Conservation (phyloP, 164 flowering plant genomes). For the Buxus sempervirens region DNA sequence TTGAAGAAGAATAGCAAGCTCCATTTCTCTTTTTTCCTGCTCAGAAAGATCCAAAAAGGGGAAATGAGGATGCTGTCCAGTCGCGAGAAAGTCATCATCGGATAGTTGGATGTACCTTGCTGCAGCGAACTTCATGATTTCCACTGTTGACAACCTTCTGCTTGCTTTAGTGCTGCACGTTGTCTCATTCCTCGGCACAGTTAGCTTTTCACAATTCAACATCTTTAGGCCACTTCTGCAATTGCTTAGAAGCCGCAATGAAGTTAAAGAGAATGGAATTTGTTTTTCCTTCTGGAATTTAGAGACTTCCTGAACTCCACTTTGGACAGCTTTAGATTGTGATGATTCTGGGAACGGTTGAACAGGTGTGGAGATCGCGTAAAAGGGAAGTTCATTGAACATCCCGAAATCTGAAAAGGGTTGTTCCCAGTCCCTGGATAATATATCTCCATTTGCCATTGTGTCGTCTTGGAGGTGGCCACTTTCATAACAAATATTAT, state of each 20-base stretch:
- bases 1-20: slow-evolving; percentile 42
- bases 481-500: slow-evolving; percentile 13
- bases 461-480: slow-evolving; percentile 18
- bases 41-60: slow-evolving; percentile 28
- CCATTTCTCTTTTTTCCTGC: slow-evolving; percentile 39
- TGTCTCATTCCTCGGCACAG: slow-evolving; percentile 9
- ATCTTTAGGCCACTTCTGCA: slow-evolving; percentile 19
- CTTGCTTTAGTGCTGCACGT: not conserved
- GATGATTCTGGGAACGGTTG: slow-evolving; percentile 21
- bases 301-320: slow-evolving; percentile 1
- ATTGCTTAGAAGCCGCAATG: slow-evolving; percentile 32
- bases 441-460: slow-evolving; percentile 6
- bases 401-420: slow-evolving; percentile 14
- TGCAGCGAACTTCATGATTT: slow-evolving; percentile 45
- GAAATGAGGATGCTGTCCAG: slow-evolving; percentile 28
- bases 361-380: slow-evolving; percentile 14
- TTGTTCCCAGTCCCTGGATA: slow-evolving; percentile 21
- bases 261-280: slow-evolving; percentile 13
- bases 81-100: slow-evolving; percentile 14
- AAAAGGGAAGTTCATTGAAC: slow-evolving; percentile 22
- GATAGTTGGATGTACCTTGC: slow-evolving; percentile 33
- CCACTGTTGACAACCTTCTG: slow-evolving; percentile 32
- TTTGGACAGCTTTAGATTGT: slow-evolving; percentile 2
- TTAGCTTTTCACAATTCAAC: slow-evolving; percentile 17
- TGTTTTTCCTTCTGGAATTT: slow-evolving; percentile 18